phyloP scores from a whole-genome alignment of 1,284 basidiomycete genomes.

The Ganoderma resinaceum region DNA sequence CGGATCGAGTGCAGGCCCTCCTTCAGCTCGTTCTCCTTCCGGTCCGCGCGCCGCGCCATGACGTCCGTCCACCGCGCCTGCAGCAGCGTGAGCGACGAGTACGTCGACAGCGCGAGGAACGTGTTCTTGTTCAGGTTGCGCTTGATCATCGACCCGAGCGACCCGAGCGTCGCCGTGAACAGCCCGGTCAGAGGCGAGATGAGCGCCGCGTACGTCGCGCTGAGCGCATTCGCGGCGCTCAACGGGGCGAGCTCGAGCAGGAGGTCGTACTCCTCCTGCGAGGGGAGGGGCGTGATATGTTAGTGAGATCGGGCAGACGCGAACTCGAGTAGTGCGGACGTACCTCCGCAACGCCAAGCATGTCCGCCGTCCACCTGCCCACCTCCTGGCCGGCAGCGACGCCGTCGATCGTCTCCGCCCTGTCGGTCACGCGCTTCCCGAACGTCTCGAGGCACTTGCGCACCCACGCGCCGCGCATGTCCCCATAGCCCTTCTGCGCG shows the following conservation, averaged over 20 bases:
- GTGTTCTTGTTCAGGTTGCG: slow-evolving; percentile 85
- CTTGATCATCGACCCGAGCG: slow-evolving; percentile 75
- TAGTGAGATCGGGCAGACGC: slow-evolving; percentile 1
- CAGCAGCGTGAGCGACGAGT: slow-evolving; percentile 58
- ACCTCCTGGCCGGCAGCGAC: slow-evolving; percentile 72
- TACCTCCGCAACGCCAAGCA: slow-evolving; percentile 70
- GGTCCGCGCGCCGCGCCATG: slow-evolving; percentile 53
- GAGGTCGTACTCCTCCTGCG: slow-evolving; percentile 67
- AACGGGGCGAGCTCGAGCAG: slow-evolving; percentile 69
- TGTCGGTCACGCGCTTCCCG: slow-evolving; percentile 69
- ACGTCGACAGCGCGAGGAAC: slow-evolving; percentile 79
- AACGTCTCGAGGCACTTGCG: slow-evolving; percentile 74
- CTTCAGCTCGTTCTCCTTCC: slow-evolving; percentile 71
- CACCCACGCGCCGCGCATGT: slow-evolving; percentile 82
- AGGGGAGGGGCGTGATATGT: background rate
- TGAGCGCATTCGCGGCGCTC: slow-evolving; percentile 51
- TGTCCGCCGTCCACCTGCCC: slow-evolving; percentile 67
- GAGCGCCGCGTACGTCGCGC: slow-evolving; percentile 64
- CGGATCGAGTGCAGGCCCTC: slow-evolving; percentile 70
- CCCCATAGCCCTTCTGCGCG: slow-evolving; percentile 80
- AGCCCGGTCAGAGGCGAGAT: slow-evolving; percentile 68
- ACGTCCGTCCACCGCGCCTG: slow-evolving; percentile 73
- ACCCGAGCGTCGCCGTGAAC: slow-evolving; percentile 66
- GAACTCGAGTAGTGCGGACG: slow-evolving; percentile 26
- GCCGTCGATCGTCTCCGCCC: slow-evolving; percentile 69